phyloP scores from a whole-genome alignment of 2,329 filamentous ascomycete species.

The Bimuria novae-zelandiae region DNA sequence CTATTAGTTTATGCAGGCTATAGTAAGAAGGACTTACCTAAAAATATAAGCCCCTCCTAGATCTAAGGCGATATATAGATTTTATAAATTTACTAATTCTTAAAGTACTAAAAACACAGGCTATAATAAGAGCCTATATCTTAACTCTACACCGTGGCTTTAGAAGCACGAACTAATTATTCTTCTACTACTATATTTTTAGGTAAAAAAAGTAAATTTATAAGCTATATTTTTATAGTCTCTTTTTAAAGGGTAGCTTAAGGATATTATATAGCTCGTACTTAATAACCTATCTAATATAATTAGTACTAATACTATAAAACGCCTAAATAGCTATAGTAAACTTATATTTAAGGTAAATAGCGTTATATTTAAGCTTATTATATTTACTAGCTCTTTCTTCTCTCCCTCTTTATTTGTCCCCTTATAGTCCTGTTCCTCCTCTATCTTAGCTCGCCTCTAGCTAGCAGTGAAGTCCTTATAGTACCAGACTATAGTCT shows the following conservation, averaged over 20 bases:
- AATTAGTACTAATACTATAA: no score
- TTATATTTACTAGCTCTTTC: constrained; percentile 2
- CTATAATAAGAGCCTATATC: constrained; percentile 15
- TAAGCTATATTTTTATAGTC: constrained; percentile 15
- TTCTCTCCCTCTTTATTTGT: constrained; percentile 11
- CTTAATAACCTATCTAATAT: no score
- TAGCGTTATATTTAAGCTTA: constrained; percentile 16
- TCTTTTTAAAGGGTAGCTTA: constrained; percentile 14
- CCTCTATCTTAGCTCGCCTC: constrained; percentile 13
- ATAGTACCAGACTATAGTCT: constrained; percentile 16
- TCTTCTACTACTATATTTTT: constrained; percentile 13
- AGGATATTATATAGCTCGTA: no score
- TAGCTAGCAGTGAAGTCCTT: constrained; percentile 13
- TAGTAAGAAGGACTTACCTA: constrained; percentile 11
- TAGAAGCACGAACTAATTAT: no score
- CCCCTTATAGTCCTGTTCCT: constrained; percentile 13
- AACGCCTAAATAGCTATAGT: no score
- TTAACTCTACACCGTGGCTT: constrained; percentile 13
- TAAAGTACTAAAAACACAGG: constrained; percentile 9
- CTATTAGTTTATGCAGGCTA: constrained; percentile 15
- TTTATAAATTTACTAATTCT: constrained; percentile 16
- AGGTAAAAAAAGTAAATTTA: constrained; percentile 19
- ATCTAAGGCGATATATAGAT: no score
- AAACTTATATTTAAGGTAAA: constrained; percentile 17
- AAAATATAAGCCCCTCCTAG: constrained; percentile 13